Evolutionary conservation across 495 filamentous ascomycete species (phyloP).

Genomic region (Peziza echinospora): DNA sequence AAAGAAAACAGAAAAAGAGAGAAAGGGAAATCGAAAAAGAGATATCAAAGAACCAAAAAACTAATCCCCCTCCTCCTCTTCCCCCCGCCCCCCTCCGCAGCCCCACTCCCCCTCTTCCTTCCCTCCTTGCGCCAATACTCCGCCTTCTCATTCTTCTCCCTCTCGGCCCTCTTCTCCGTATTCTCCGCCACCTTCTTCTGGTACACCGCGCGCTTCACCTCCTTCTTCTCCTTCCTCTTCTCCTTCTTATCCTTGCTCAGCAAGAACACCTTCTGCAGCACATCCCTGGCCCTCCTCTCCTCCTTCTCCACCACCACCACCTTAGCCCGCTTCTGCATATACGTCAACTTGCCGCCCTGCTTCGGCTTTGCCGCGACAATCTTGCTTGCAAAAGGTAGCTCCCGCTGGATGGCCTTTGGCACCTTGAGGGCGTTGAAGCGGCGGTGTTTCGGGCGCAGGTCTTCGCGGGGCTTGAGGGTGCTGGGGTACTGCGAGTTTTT

Average conservation of each 20-base stretch:
- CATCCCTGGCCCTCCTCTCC: conserved; percentile 72
- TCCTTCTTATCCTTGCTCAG: no score
- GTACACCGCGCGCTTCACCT: conserved; percentile 52
- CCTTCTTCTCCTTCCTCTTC: conserved; percentile 55
- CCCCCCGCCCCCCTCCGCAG: conserved; percentile 41
- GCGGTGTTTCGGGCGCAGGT: conserved; percentile 51
- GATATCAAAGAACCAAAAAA: no score
- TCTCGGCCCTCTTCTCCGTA: conserved; percentile 55
- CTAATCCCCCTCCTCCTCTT: conserved; percentile 32
- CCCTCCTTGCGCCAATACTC: conserved; percentile 89
- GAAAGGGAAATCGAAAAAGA: no score
- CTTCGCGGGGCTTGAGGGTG: conserved; percentile 19
- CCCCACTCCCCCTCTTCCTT: conserved; percentile 61
- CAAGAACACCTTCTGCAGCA: no score
- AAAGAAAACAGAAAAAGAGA: no score
- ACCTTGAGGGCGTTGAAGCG: conserved; percentile 91
- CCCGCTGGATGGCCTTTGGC: conserved; percentile 58
- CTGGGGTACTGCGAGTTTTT: conserved; percentile 52
- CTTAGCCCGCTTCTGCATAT: conserved; percentile 83
- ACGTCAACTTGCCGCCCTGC: conserved; percentile 55
- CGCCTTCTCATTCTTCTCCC: conserved; percentile 76
- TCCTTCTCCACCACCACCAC: conserved; percentile 61
- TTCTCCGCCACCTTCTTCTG: conserved; percentile 57
- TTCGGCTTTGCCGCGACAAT: conserved; percentile 60
- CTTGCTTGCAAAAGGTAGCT: conserved; percentile 83